phyloP scores from a whole-genome alignment of 768 basidiomycete genomes.

The Suillus paluster region DNA sequence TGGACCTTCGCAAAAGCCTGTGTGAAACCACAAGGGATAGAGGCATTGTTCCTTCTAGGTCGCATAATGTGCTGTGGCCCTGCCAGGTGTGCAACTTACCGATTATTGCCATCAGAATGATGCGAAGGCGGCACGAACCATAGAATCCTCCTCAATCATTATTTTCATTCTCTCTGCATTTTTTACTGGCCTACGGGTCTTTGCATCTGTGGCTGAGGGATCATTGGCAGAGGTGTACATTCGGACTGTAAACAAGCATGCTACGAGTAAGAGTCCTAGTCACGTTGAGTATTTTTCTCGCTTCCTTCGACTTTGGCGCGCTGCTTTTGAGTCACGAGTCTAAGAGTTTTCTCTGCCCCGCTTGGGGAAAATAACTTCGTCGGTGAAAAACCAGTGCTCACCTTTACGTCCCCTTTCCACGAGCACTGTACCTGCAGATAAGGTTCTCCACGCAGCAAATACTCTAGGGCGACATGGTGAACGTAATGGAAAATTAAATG shows the following conservation, averaged over 20 bases:
- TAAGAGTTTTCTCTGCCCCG: background rate
- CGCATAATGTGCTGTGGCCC: background rate
- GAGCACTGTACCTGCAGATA: background rate
- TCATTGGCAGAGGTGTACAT: too few relatives aligned
- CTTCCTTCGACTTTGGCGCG: background rate
- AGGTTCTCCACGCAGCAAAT: background rate
- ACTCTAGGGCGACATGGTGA: background rate
- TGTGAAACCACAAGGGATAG: constrained; percentile 9
- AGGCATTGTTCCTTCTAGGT: background rate
- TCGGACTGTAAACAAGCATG: too few relatives aligned
- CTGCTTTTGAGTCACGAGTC: background rate
- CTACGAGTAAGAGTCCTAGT: too few relatives aligned
- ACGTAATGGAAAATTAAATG: background rate
- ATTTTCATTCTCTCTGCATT: too few relatives aligned
- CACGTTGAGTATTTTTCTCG: too few relatives aligned
- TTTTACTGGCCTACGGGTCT: background rate
- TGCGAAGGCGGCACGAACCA: too few relatives aligned
- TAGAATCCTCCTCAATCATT: too few relatives aligned
- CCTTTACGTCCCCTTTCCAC: background rate
- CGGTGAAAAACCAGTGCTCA: background rate
- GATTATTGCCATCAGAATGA: too few relatives aligned
- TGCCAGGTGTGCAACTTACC: too few relatives aligned
- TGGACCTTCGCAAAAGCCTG: too few relatives aligned
- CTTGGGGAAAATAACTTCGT: background rate
- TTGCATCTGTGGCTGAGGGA: too few relatives aligned